Base-by-base conservation (phyloP, 352 stramenopile genomes). In the Phytophthora colocasiae region DNA sequence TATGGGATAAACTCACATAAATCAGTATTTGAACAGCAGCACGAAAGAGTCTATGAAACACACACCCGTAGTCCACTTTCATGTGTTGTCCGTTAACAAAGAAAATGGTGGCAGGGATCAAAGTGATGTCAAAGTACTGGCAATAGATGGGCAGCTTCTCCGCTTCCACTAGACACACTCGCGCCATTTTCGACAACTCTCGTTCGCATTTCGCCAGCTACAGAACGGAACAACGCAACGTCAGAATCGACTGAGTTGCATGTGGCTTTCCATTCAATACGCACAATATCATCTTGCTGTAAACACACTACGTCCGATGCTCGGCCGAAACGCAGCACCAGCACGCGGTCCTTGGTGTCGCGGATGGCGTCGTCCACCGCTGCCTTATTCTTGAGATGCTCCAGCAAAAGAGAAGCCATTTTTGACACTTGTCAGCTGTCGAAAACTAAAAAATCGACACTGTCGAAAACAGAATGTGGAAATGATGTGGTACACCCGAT, bases 21-120 rank as follows among this genome's bases (percentile, higher is more conserved):
- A 39, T 44, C 11, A 51, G 31, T 12, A 10, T 34, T 11, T 34
- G 31, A 34, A 11, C 31, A 36, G 31, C 9, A 11, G 31, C 15
- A 36, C 32, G 14, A 51, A 4, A 32, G 50, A 34, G 12, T 46
- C 38, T 36, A 10, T 40, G 34, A 0, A 54, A 50, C 15, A 72
- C 70, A n/a, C 63, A 96, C 88, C 84, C 77, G 50, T 93, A 96
- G 78, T 96, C 87, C 50, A 96, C 86, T 78, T 96, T 96, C 67
- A 95, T 96, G 76, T 96, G 89, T 58, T 92, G 86, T 2, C 80
- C 83, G 61, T 96, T 96, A 65, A 93, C 88, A 55, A 95, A 96
- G 71, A 96, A 96, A 45, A 96, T 73, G 0, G 85, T 96, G 31
- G 87, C 87, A 2, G 89, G 89, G 46, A 96, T 87, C 22, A 96